A percentile compares a stretch with the other conserved stretches of the same genome.
These are phyloP conservation scores for Botrytis elliptica DNA, from an alignment of 2,329 filamentous ascomycete genomes.

Conservation along the genomic window DNA sequence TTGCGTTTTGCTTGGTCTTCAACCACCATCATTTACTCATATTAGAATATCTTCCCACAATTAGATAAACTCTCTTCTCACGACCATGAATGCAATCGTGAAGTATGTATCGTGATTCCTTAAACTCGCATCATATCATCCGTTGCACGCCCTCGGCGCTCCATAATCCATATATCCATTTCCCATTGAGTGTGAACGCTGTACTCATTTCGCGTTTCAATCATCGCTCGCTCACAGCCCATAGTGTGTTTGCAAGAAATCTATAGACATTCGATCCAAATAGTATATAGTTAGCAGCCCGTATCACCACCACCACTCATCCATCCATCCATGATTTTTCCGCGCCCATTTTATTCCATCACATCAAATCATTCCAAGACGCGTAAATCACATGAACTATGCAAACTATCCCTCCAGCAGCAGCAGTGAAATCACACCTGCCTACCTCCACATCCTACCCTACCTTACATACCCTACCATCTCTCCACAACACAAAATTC, in stretches of 20 bases:
- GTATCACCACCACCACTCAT: neutral
- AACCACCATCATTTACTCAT: neutral
- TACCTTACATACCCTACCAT: neutral
- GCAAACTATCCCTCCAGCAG: neutral
- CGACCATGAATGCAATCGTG: neutral
- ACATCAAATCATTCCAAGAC: neutral
- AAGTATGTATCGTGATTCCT: neutral
- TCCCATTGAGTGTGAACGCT: accelerated
- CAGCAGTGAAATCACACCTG: too few relatives aligned
- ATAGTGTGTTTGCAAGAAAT: neutral
- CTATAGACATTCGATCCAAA: neutral
- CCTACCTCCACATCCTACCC: neutral
- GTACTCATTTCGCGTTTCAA: neutral
- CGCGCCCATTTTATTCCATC: neutral
- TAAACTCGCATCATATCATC: too few relatives aligned
- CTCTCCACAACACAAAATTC: neutral
- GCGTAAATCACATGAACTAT: neutral
- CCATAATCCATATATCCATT: neutral
- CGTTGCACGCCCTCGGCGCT: neutral
- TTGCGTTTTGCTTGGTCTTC: neutral
- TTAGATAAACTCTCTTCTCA: neutral
- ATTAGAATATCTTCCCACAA: neutral
- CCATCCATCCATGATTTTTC: neutral
- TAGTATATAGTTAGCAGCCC: neutral
- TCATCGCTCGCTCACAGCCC: neutral